Percentiles rank a stretch among this genome's conserved stretches.
phyloP scores from a whole-genome alignment of 441 rosid species.

The Aquilaria agallochum region DNA sequence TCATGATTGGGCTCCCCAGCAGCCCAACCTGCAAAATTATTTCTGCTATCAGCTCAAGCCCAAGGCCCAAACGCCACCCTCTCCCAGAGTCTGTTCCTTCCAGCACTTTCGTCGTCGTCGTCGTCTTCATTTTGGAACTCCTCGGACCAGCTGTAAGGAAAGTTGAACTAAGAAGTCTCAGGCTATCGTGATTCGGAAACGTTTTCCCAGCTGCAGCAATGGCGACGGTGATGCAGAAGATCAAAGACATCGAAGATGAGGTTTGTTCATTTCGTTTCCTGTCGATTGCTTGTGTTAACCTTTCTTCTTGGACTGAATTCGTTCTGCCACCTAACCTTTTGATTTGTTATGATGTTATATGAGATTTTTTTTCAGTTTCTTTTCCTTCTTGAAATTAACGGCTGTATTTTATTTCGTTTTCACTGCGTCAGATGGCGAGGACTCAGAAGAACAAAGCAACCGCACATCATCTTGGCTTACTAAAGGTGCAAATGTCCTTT shows the following conservation, averaged over 20 bases:
- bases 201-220: conserved; percentile 27
- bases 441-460: conserved; percentile 91
- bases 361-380: neutral
- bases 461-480: conserved; percentile 91
- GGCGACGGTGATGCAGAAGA: conserved; percentile 84
- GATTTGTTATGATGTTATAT: neutral
- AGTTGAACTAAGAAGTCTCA: neutral
- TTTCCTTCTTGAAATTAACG: neutral
- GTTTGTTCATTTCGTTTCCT: conserved; percentile 17
- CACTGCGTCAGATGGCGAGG: conserved; percentile 60
- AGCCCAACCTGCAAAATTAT: neutral
- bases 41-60: neutral
- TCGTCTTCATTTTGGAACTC: neutral
- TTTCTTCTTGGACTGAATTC: neutral
- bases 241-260: conserved; percentile 94
- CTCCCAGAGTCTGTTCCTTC: neutral
- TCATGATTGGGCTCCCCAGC: neutral
- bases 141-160: neutral
- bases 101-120: neutral
- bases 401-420: neutral
- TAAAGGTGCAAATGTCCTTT: conserved; percentile 48
- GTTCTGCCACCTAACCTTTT: neutral
- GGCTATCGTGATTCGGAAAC: conserved; percentile 10
- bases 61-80: conserved; percentile 1
- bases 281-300: neutral